These are phyloP conservation scores for Dysphania ambrosioides DNA, from an alignment of 148 eudicot genomes.

Conservation along the genomic window DNA sequence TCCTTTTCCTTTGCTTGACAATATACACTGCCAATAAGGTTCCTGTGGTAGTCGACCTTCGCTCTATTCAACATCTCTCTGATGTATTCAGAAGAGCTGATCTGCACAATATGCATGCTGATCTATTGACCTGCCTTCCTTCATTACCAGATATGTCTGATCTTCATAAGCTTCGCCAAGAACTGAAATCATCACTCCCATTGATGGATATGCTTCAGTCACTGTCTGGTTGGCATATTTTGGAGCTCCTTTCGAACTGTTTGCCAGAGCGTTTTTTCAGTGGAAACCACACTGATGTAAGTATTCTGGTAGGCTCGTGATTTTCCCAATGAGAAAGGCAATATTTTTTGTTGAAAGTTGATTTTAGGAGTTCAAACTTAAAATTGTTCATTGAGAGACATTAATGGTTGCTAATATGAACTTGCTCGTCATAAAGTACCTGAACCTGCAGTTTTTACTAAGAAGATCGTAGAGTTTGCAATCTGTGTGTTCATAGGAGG, in stretches of 20 bases:
- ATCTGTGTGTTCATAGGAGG: too few relatives aligned
- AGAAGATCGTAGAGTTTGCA: too few relatives aligned
- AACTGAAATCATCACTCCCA: constrained; percentile 47
- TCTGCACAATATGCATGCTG: constrained; percentile 58
- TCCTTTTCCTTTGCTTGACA: constrained; percentile 77
- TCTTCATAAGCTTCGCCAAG: constrained; percentile 41
- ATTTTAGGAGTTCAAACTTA: too few relatives aligned
- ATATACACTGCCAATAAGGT: constrained; percentile 76
- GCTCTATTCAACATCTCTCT: constrained; percentile 52
- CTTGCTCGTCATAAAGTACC: too few relatives aligned
- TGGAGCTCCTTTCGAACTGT: constrained; percentile 62
- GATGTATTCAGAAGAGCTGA: constrained; percentile 66
- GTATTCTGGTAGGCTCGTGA: constrained; percentile 59
- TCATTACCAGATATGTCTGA: constrained; percentile 69
- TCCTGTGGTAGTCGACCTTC: constrained; percentile 71
- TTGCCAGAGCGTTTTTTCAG: constrained; percentile 70
- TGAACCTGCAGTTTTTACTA: too few relatives aligned
- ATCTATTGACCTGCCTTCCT: constrained; percentile 69
- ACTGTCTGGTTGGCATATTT: constrained; percentile 17
- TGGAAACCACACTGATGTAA: constrained; percentile 61
- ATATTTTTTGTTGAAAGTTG: too few relatives aligned
- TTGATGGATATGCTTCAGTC: constrained; percentile 45
- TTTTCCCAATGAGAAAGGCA: too few relatives aligned
- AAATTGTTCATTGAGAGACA: too few relatives aligned
- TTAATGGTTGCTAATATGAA: too few relatives aligned